These are phyloP conservation scores for Pythium phragmiticola DNA, from an alignment of 352 stramenopile species.

Conservation along the genomic window DNA sequence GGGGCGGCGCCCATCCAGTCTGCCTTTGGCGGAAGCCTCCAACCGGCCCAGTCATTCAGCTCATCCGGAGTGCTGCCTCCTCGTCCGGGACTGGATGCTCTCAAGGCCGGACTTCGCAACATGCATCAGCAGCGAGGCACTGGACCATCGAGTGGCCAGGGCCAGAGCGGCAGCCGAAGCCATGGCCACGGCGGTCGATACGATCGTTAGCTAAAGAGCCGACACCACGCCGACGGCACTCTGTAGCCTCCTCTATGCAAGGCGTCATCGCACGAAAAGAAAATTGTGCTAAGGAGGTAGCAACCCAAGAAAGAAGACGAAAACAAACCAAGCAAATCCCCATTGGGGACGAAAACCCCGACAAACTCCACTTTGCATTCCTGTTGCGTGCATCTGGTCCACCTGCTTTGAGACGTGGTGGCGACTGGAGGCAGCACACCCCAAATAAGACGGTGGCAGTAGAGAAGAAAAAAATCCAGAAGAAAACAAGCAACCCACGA, in stretches of 20 bases:
- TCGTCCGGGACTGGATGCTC: slow-evolving; percentile 58
- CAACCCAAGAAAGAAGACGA: neutral
- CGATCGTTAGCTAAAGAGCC: slow-evolving; percentile 39
- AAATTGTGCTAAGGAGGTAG: too few relatives aligned
- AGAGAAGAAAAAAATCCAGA: neutral
- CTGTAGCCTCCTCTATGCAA: neutral
- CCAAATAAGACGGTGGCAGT: neutral
- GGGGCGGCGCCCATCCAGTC: slow-evolving; percentile 55
- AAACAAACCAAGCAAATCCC: neutral
- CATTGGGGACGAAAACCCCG: neutral
- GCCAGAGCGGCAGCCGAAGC: slow-evolving; percentile 17
- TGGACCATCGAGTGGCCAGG: slow-evolving; percentile 14
- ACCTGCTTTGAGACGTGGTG: too few relatives aligned
- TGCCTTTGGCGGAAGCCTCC: slow-evolving; percentile 54
- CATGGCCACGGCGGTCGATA: slow-evolving; percentile 41
- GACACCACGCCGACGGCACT: neutral
- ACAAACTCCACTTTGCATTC: neutral
- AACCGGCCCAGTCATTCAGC: slow-evolving; percentile 49
- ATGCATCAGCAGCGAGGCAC: slow-evolving; percentile 76
- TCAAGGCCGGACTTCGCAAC: slow-evolving; percentile 80
- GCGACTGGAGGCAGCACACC: neutral
- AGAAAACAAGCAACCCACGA: neutral
- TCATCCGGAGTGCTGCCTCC: slow-evolving; percentile 37
- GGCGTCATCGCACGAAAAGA: neutral
- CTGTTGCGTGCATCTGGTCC: neutral